Base-by-base conservation (phyloP, 192 early-diverging fungal species). In the Linderina pennispora region DNA sequence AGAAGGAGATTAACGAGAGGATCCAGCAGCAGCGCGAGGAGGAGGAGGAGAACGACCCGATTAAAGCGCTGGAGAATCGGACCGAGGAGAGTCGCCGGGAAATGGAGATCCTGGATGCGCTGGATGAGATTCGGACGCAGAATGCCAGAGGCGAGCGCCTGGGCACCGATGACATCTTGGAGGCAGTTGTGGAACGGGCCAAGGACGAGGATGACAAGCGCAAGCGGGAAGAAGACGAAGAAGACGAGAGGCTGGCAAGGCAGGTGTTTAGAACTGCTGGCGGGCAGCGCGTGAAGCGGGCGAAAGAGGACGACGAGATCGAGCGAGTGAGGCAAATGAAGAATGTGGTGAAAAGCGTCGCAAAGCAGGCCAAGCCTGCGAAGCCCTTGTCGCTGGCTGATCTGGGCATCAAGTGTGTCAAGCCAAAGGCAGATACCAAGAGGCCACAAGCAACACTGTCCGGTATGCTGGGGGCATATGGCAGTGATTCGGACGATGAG, bases 41-140 rank as follows among this genome's bases (percentile, higher is more conserved):
- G 25, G 87, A 87, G 32, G 95, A 95, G 51, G 91, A 88, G 39
- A 84, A 92, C 40, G 87, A 98, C 42, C 91, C 94, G 6, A 97
- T 99, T 80, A 85, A 84, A 74, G 90, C 89, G 0, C 75, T 99
- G 11, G 97, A 99, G 53, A 94, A 91, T 50, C 70, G 95, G 8
- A 99, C 97, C 0, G 56, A 87, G 41, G 92, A 94, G 49, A 90
- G 90, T 2, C 92, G 95, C 44, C 58, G 91, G 8, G 97, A 99
- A 47, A 96, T 99, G 92, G 96, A 99, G 42, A 88, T 94, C 42
- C 71, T 99, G 50, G 95, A 99, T 60, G 90, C 89, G 0, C 52
- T 99, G 50, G 97, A 98, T 49, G 95, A 99, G 57, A 87, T 99
- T 28, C 72, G 90, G 6, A 87, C 91, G 19, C 65, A 78, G 40